Percentiles rank a stretch among this genome's conserved stretches.
Evolutionary conservation across 23 red algal genomes (phyloP).

Genomic region (Gracilaria gracilis): DNA sequence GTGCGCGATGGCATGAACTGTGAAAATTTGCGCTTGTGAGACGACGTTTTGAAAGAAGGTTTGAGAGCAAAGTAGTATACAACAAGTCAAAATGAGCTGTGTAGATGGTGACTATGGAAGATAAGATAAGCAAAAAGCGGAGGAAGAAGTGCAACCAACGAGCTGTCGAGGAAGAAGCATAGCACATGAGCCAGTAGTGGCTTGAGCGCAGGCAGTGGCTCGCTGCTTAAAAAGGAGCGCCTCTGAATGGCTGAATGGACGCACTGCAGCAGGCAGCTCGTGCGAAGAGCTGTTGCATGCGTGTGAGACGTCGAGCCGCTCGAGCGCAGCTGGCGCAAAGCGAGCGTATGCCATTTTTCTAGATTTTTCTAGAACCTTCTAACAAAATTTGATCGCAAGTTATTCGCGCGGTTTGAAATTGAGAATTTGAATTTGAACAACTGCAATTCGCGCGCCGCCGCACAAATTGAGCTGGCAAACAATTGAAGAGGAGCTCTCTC

Average conservation of each 20-base stretch:
- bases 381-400: neutral
- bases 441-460: neutral
- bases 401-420: neutral
- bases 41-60: slow-evolving; percentile 11
- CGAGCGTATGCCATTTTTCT: neutral
- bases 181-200: too few species aligned
- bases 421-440: neutral
- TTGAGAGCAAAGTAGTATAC: neutral
- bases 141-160: neutral
- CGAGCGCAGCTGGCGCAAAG: too few species aligned
- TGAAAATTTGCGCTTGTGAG: slow-evolving; percentile 27
- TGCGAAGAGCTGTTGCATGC: too few species aligned
- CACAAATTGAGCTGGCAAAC: neutral
- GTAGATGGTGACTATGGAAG: neutral
- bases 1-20: slow-evolving; percentile 26
- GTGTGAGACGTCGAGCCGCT: too few species aligned
- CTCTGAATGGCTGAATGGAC: too few species aligned
- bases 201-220: too few species aligned
- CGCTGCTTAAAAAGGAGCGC: too few species aligned
- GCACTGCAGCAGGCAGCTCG: too few species aligned
- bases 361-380: slow-evolving; percentile 17
- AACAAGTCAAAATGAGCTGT: neutral
- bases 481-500: too few species aligned
- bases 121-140: neutral
- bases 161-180: neutral